These are phyloP conservation scores for Mucor saturninus DNA, from an alignment of 371 early-diverging fungal genomes.

Conservation along the genomic window DNA sequence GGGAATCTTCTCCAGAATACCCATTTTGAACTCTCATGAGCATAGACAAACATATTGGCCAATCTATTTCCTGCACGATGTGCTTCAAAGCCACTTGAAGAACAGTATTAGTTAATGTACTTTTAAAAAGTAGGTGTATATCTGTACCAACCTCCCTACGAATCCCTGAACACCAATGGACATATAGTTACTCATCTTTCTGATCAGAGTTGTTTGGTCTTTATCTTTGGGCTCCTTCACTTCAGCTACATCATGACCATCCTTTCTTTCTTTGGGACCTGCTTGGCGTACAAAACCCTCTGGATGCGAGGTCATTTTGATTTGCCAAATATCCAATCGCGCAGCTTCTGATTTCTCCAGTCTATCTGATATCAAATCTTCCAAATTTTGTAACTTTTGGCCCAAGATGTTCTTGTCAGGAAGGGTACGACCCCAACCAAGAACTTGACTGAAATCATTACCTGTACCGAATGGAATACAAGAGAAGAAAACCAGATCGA, in stretches of 20 bases:
- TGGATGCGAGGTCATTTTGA: slow-evolving; percentile 51
- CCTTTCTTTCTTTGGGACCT: slow-evolving; percentile 39
- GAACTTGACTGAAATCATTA: slow-evolving; percentile 68
- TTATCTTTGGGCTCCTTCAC: slow-evolving; percentile 5
- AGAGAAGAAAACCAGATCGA: slow-evolving; percentile 63
- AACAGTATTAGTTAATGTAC: neutral
- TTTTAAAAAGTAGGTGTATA: neutral
- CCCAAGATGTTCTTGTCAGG: slow-evolving; percentile 53
- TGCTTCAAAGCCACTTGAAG: slow-evolving; percentile 54
- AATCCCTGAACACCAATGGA: slow-evolving; percentile 68
- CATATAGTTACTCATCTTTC: slow-evolving; percentile 65
- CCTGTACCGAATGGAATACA: slow-evolving; percentile 74
- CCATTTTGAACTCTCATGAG: slow-evolving; percentile 62
- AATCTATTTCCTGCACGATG: slow-evolving; percentile 58
- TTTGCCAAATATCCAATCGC: slow-evolving; percentile 66
- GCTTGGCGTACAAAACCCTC: slow-evolving; percentile 56
- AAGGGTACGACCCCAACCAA: slow-evolving; percentile 72
- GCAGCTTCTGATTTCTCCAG: slow-evolving; percentile 59
- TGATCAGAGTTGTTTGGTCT: slow-evolving; percentile 15
- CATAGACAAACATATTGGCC: slow-evolving; percentile 59
- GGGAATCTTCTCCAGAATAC: slow-evolving; percentile 61
- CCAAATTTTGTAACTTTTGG: slow-evolving; percentile 46
- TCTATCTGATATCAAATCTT: slow-evolving; percentile 49
- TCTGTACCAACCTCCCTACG: slow-evolving; percentile 46
- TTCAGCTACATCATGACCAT: slow-evolving; percentile 37